Conservation (phyloP, 495 filamentous ascomycete genomes). For the Evernia prunastri region DNA sequence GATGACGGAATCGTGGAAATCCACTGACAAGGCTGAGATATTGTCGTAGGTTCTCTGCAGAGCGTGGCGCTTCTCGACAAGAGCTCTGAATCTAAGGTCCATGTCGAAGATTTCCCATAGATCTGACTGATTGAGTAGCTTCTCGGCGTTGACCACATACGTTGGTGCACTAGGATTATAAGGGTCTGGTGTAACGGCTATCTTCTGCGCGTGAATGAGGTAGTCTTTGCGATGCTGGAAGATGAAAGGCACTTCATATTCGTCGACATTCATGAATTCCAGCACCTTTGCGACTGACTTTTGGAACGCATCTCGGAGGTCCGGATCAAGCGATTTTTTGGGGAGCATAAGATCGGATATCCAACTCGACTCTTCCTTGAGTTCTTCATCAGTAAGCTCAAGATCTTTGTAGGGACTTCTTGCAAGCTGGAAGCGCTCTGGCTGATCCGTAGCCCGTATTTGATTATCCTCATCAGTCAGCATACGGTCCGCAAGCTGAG, state of each 20-base stretch:
- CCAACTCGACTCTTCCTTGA: slow-evolving; percentile 84
- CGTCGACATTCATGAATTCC: slow-evolving; percentile 86
- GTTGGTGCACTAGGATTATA: slow-evolving; percentile 59
- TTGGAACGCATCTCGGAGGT: slow-evolving; percentile 74
- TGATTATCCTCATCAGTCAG: slow-evolving; percentile 91
- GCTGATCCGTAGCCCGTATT: slow-evolving; percentile 79
- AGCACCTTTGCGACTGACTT: slow-evolving; percentile 86
- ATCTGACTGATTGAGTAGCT: slow-evolving; percentile 85
- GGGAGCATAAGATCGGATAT: slow-evolving; percentile 82
- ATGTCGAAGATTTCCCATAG: slow-evolving; percentile 91
- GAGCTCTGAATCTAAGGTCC: slow-evolving; percentile 86
- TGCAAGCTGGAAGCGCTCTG: slow-evolving; percentile 88
- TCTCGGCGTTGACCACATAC: slow-evolving; percentile 72
- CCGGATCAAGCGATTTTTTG: slow-evolving; percentile 61
- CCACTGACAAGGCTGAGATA: slow-evolving; percentile 48
- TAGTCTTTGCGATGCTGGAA: slow-evolving; percentile 98
- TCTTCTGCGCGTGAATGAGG: slow-evolving; percentile 83
- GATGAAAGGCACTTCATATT: slow-evolving; percentile 92
- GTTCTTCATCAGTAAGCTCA: slow-evolving; percentile 67
- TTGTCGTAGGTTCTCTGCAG: slow-evolving; percentile 72
- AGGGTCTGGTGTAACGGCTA: slow-evolving; percentile 46
- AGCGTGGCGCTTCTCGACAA: slow-evolving; percentile 80
- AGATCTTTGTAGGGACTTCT: slow-evolving; percentile 79
- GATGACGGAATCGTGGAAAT: slow-evolving; percentile 54
- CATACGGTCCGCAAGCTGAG: slow-evolving; percentile 84